Evolutionary conservation across 129 eudicot species (phyloP).

Genomic region (Deinandra increscens): DNA sequence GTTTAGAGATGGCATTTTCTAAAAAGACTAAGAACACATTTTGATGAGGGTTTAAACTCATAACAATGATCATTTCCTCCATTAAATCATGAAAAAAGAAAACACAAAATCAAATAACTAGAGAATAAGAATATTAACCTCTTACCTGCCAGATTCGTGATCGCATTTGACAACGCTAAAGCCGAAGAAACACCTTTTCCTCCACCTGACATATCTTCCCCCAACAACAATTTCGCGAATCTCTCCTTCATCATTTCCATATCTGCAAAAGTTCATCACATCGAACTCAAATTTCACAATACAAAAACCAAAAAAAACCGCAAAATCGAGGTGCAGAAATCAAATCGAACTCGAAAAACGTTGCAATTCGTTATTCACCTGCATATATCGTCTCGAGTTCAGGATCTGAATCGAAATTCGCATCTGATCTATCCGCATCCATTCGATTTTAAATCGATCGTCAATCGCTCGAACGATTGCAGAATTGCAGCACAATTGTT

Average conservation of each 20-base stretch:
- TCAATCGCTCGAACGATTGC: conserved; percentile 39
- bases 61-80: no score
- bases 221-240: conserved; percentile 89
- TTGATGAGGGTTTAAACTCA: no score
- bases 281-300: neutral
- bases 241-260: conserved; percentile 81
- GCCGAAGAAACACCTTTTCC: conserved; percentile 96
- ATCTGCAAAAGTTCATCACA: conserved; percentile 37
- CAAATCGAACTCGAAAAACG: neutral
- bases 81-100: neutral
- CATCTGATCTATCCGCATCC: conserved; percentile 25
- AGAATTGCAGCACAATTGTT: conserved; percentile 24
- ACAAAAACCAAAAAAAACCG: neutral
- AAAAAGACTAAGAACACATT: no score
- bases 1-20: no score
- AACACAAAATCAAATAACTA: neutral
- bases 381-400: conserved; percentile 37
- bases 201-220: conserved; percentile 98
- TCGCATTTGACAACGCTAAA: conserved; percentile 93
- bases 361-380: conserved; percentile 8
- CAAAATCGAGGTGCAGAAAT: neutral
- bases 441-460: conserved; percentile 29
- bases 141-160: conserved; percentile 91
- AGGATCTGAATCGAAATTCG: conserved; percentile 28
- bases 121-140: neutral